Evolutionary conservation across 768 basidiomycete species (phyloP).

Genomic region (Crassisporium funariophilum): DNA sequence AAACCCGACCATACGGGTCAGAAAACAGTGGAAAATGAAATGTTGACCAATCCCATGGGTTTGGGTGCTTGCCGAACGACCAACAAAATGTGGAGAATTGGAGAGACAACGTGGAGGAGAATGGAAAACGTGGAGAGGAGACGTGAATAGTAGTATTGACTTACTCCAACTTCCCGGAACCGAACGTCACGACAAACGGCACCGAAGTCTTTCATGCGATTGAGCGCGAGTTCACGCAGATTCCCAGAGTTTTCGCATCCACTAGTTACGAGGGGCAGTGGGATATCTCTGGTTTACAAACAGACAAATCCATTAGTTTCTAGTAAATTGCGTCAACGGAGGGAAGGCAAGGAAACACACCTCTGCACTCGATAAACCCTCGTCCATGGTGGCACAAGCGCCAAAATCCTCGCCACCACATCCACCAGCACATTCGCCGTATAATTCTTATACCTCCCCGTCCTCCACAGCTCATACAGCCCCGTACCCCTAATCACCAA

Average conservation of each 20-base stretch:
- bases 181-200: conserved; percentile 97
- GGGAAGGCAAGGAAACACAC: conserved; percentile 38
- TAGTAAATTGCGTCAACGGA: conserved; percentile 11
- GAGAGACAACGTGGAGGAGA: neutral
- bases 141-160: conserved; percentile 28
- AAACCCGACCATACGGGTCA: conserved; percentile 3
- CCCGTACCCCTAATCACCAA: conserved; percentile 97
- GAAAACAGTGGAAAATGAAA: too few species aligned
- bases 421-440: conserved; percentile 99
- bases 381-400: conserved; percentile 98
- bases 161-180: conserved; percentile 95
- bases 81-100: too few species aligned
- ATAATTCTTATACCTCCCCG: conserved; percentile 98
- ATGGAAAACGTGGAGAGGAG: conserved; percentile 3
- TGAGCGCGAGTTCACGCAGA: conserved; percentile 91
- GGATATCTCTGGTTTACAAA: conserved; percentile 76
- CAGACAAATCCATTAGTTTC: conserved; percentile 10
- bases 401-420: conserved; percentile 93
- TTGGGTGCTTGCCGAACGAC: too few species aligned
- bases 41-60: too few species aligned
- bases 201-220: conserved; percentile 99
- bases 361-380: conserved; percentile 97
- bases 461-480: conserved; percentile 93
- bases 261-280: conserved; percentile 92
- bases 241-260: conserved; percentile 99